Base-by-base conservation (phyloP, 352 stramenopile species). In the Thraustotheca clavata region DNA sequence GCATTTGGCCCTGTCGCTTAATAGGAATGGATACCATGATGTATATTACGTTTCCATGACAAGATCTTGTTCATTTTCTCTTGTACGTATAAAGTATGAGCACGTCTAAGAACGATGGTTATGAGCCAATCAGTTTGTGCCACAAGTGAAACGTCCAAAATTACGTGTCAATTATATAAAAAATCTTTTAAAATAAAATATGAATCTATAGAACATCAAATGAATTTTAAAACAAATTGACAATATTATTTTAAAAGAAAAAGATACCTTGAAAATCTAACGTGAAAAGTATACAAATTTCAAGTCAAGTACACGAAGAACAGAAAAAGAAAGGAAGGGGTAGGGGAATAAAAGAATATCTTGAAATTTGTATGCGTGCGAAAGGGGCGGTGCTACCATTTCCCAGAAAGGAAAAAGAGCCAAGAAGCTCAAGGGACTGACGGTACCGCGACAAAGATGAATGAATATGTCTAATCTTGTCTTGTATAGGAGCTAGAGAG, bases 291-390 rank as follows among this genome's bases (percentile, higher is more conserved):
- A 65, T 55, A 55, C 38, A 55, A 55, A 41, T 27, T 33, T 39
- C 29, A 38, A 55, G 27, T 46, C 32, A 35, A 18, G 12, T 55
- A 46, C 14, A 34, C 26, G 57, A 65, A 65, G 57, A 65, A 65
- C 35, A 65, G 54, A 62, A 62, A 38, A 38, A 39, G 20, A 41
- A 38, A 22, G 20, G 34, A 62, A 65, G 57, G 57, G 57, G 57
- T 65, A 52, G 38, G 57, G 57, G 38, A 33, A 33, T 36, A 55
- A 47, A 12, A 54, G 35, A 54, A 11, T 39, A 36, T 6, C 38
- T 55, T 55, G 36, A 22, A 22, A 34, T 65, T 65, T 65, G 57
- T 65, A 65, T 65, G 27, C 24, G 43, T 11, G 43, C 12, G 43
- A 52, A 52, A 52, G 43, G 34, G 43, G 43, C 43, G 43, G 43